Evolutionary conservation across 768 basidiomycete genomes (phyloP), one percentile per base, ranked within the genome.

Genomic region (Rickenella mellea): DNA sequence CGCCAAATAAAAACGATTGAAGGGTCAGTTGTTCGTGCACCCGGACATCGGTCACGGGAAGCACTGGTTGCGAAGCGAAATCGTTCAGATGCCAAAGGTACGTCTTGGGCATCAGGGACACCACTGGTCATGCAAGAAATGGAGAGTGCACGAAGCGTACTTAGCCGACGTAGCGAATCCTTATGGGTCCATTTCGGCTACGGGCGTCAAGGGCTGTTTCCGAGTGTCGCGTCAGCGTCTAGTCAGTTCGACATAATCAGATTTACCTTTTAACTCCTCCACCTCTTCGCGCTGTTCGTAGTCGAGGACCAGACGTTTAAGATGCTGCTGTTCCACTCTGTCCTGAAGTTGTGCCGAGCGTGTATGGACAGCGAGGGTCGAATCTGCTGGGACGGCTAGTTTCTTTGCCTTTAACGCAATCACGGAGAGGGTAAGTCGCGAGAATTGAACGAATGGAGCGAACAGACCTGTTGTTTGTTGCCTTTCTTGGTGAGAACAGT

Each of bases 311-410:
- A 98, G 73, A n/a, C 82, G 78, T 67, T 99, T 99, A 51, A 99
- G 66, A 47, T 97, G 89, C 60, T 98, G 91, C 52, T 98, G 94
- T 57, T 99, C 96, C 6, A 88, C 90, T 62, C 83, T 88, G 62
- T 93, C 91, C 57, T 92, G 91, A 48, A 88, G 67, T 55, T 97
- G 96, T 31, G 96, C 89, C 2, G 85, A 78, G 24, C 83, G 79
- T 2, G 92, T 93, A 53, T 96, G 90, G 39, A 92, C 71, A 1
- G 94, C 96, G 24, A 99, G 70, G 2, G 90, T 70, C 6, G 94
- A 90, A 50, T 78, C 82, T 6, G 87, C 67, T 8, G 96, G 96
- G 31, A 99, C 80, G 36, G 89, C 82, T 33, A 99, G 71, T 55
- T 88, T 79, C n/a, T 88, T 85, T 17, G 74, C 72, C 91, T 96